phyloP scores from a whole-genome alignment of 2,329 filamentous ascomycete species.

The Cladosporium sphaerospermum region DNA sequence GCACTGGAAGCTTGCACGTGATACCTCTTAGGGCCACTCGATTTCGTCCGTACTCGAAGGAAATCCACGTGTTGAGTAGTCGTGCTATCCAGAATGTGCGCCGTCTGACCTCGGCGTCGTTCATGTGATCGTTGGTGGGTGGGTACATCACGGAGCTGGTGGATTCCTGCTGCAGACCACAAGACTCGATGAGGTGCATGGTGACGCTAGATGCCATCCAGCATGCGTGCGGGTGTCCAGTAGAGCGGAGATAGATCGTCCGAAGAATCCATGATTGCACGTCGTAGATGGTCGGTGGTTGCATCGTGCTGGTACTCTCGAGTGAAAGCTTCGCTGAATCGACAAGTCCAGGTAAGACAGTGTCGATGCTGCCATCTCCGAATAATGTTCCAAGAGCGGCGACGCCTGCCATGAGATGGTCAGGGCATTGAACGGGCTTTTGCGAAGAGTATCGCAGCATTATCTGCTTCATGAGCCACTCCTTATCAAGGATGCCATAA shows the following conservation, averaged over 20 bases:
- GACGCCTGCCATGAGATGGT: constrained; percentile 47
- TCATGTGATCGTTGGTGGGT: constrained; percentile 17
- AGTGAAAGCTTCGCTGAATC: constrained; percentile 41
- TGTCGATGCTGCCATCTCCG: constrained; percentile 29
- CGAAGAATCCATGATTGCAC: constrained; percentile 50
- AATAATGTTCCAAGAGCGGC: constrained; percentile 50
- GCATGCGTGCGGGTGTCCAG: constrained; percentile 47
- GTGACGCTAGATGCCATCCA: constrained; percentile 54
- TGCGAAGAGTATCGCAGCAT: constrained; percentile 20
- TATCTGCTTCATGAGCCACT: constrained; percentile 22
- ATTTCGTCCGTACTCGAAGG: constrained; percentile 53
- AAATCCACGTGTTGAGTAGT: constrained; percentile 55
- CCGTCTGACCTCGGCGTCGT: constrained; percentile 23
- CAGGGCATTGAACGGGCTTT: constrained; percentile 20
- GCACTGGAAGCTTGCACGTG: constrained; percentile 36
- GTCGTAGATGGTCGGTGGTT: constrained; percentile 35
- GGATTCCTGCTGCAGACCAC: constrained; percentile 41
- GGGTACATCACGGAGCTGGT: constrained; percentile 24
- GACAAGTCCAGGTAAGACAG: constrained; percentile 21
- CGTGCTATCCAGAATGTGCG: constrained; percentile 45
- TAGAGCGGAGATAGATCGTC: constrained; percentile 48
- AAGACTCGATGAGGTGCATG: constrained; percentile 54
- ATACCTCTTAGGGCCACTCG: constrained; percentile 45
- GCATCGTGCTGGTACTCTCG: constrained; percentile 32
- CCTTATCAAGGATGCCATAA: constrained; percentile 46